Percentiles rank a stretch among this genome's conserved stretches.
Evolutionary conservation across 2,329 filamentous ascomycete genomes (phyloP).

Genomic region (Aplosporella prunicola): DNA sequence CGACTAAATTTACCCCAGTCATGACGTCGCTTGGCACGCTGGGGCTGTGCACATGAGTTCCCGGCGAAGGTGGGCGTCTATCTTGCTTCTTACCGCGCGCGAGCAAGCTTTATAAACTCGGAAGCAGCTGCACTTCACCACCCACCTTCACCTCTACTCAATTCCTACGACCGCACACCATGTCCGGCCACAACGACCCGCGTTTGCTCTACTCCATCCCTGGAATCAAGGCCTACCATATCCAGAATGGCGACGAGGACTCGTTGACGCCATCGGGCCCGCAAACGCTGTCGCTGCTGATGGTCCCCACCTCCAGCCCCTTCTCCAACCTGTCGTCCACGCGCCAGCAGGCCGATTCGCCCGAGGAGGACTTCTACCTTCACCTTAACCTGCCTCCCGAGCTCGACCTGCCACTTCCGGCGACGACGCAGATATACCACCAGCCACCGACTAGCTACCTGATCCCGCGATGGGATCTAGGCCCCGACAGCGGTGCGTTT

Average conservation of each 20-base stretch:
- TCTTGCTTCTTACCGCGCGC: too few relatives aligned
- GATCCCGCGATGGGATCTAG: slow-evolving; percentile 90
- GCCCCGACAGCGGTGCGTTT: slow-evolving; percentile 79
- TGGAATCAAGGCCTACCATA: slow-evolving; percentile 84
- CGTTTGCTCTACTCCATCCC: slow-evolving; percentile 54
- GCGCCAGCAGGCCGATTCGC: slow-evolving; percentile 44
- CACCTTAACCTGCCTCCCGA: slow-evolving; percentile 91
- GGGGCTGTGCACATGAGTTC: too few relatives aligned
- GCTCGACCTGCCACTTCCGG: slow-evolving; percentile 84
- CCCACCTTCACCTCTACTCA: too few relatives aligned
- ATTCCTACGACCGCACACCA: slow-evolving; percentile 24
- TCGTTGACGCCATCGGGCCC: slow-evolving; percentile 75
- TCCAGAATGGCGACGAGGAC: slow-evolving; percentile 77
- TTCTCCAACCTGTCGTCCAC: slow-evolving; percentile 48
- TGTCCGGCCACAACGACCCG: slow-evolving; percentile 45
- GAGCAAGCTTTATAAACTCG: too few relatives aligned
- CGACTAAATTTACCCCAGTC: too few relatives aligned
- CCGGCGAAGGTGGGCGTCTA: too few relatives aligned
- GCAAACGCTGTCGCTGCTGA: slow-evolving; percentile 84
- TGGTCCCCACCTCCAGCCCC: slow-evolving; percentile 84
- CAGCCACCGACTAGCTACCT: slow-evolving; percentile 88
- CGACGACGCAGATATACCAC: slow-evolving; percentile 95
- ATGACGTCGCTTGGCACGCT: too few relatives aligned
- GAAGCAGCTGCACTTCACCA: too few relatives aligned
- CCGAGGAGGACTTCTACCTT: slow-evolving; percentile 82